phyloP scores from a whole-genome alignment of 345 rosid species.

The Clarkia xantiana region DNA sequence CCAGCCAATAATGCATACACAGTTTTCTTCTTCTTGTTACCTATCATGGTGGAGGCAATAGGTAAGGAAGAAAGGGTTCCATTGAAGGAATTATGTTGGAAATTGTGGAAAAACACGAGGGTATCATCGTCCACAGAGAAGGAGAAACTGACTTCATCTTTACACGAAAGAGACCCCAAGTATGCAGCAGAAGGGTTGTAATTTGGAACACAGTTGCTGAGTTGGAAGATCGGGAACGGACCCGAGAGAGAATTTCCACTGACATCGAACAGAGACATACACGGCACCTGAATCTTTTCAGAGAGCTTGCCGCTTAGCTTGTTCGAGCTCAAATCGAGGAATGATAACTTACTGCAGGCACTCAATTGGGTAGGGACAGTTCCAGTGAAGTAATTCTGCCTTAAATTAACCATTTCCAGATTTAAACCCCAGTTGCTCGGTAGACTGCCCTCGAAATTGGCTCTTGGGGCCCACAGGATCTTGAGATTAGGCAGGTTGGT shows the following conservation, averaged over 20 bases:
- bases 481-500: constrained; percentile 49
- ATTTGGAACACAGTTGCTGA: constrained; percentile 29
- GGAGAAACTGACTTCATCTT: constrained; percentile 24
- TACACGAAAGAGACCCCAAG: constrained; percentile 32
- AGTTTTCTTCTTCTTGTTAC: constrained; percentile 17
- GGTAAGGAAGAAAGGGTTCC: constrained; percentile 45
- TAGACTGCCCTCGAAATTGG: constrained; percentile 49
- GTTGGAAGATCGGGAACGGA: constrained; percentile 44
- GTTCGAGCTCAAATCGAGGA: constrained; percentile 65
- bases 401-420: constrained; percentile 73
- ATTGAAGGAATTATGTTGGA: constrained; percentile 58
- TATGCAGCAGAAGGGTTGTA: constrained; percentile 31
- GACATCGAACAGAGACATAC: constrained; percentile 72
- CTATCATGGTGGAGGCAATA: constrained; percentile 40
- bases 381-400: constrained; percentile 55
- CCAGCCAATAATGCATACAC: constrained; percentile 46
- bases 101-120: constrained; percentile 42
- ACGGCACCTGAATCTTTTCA: constrained; percentile 49
- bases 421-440: constrained; percentile 57
- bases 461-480: constrained; percentile 83
- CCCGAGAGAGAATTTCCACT: constrained; percentile 57
- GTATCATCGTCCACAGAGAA: constrained; percentile 27
- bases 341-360: constrained; percentile 47
- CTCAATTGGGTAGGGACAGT: constrained; percentile 35
- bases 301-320: constrained; percentile 43